Base-by-base conservation (phyloP, 768 basidiomycete genomes). In the Tricholoma sp. region DNA sequence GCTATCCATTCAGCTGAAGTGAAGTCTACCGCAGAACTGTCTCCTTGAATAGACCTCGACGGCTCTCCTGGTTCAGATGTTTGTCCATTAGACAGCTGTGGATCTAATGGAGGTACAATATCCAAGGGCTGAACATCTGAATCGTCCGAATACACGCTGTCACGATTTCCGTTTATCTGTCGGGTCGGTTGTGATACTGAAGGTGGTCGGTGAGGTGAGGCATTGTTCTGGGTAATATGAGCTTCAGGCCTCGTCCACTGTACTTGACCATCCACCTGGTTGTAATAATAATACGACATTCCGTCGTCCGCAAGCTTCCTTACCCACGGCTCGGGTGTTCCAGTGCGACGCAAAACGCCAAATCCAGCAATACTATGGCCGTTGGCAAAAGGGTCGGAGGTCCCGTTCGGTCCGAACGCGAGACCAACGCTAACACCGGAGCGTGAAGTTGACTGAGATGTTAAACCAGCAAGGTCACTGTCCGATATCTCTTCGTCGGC, bases 291-390 rank as follows among this genome's bases (percentile, higher is more conserved):
- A 67, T 89, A 91, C 3, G 88, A 82, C 72, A 82, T 75, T 34
- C 91, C 91, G 62, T 94, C 92, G 64, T 93, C 91, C 20, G 88
- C 88, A 45, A 92, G 76, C 54, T 83, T 83, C 63, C 81, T 82
- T 18, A 85, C 74, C 94, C 94, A 96, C n/a, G 87, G 88, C 61
- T 91, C 88, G 17, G 89, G 87, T 4, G 83, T 84, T 12, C 81
- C 78, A 15, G 80, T 78, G 28, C 80, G 79, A 49, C 76, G 80
- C 17, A 75, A 79, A 31, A 86, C 64, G 39, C 86, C 87, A 64
- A 88, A 86, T 8, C 85, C 85, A 31, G 82, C 78, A 6, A 59
- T 59, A 31, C 76, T 74, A 57, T 72, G 72, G 34, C 69, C 64
- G 49, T 69, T 67, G 32, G 71, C 70, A 50, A 76, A 72, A 13